Conservation (phyloP, 768 basidiomycete species). For the Scleroderma citrinum region DNA sequence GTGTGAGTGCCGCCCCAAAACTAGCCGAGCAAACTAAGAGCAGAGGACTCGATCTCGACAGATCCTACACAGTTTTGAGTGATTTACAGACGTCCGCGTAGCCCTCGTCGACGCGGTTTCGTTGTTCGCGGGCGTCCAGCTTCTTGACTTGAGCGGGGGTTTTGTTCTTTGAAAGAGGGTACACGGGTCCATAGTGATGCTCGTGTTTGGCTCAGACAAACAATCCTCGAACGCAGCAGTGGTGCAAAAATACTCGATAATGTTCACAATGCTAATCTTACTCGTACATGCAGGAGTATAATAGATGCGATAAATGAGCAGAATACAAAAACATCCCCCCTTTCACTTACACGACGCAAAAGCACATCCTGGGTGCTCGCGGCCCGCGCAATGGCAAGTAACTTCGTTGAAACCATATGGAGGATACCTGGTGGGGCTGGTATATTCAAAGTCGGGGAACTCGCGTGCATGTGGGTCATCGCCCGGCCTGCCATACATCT, state of each 20-base stretch:
- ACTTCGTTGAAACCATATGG: neutral
- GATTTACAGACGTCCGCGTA: conserved; percentile 45
- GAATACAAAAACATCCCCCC: neutral
- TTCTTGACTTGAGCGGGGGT: conserved; percentile 5
- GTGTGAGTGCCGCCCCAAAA: neutral
- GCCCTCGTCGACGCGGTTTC: neutral
- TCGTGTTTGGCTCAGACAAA: conserved; percentile 30
- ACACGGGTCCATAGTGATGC: conserved; percentile 17
- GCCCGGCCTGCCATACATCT: conserved; percentile 52
- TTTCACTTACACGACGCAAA: neutral
- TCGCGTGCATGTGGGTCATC: conserved; percentile 57
- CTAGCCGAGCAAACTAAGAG: neutral
- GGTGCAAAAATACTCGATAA: neutral
- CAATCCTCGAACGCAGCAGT: conserved; percentile 1
- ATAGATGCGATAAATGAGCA: conserved; percentile 7
- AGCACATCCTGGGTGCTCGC: neutral
- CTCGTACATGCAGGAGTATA: neutral
- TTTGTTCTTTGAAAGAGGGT: conserved; percentile 18
- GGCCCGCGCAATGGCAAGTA: neutral
- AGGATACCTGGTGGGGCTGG: conserved; percentile 16
- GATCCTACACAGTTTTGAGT: conserved; percentile 58
- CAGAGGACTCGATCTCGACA: conserved; percentile 46
- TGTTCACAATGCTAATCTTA: neutral
- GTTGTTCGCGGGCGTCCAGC: conserved; percentile 2
- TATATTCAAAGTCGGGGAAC: conserved; percentile 81